These are phyloP conservation scores for Cymbopogon flexuosus DNA, from an alignment of 202 grass and related monocot species.

Conservation along the genomic window DNA sequence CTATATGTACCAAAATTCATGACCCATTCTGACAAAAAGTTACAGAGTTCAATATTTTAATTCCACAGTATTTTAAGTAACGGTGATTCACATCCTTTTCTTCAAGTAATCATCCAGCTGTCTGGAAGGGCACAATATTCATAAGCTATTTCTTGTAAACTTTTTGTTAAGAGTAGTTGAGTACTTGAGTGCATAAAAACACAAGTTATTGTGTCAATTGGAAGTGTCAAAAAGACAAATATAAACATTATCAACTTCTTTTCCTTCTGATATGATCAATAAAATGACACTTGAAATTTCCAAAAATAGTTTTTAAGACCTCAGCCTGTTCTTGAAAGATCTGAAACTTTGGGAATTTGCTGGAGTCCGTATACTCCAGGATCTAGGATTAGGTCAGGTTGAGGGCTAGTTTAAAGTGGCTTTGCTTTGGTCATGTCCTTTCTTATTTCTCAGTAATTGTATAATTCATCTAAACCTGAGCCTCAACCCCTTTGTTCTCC, in stretches of 20 bases:
- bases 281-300: background rate
- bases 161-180: background rate
- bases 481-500: background rate
- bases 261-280: background rate
- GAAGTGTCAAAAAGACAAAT: too few species aligned
- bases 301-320: background rate
- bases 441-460: background rate
- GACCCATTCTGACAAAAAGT: background rate
- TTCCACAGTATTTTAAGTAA: slow-evolving; percentile 2
- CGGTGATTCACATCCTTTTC: background rate
- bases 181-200: background rate
- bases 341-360: background rate
- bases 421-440: background rate
- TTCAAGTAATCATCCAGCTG: background rate
- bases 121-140: background rate
- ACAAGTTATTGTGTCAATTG: background rate
- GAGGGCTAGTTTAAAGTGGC: background rate
- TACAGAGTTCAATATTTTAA: background rate
- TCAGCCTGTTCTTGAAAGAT: background rate
- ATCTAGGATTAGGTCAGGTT: background rate
- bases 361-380: background rate
- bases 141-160: background rate
- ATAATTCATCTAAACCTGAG: background rate
- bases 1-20: background rate
- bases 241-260: background rate